phyloP scores from a whole-genome alignment of 768 basidiomycete species.

The Rossbeevera mucosa region DNA sequence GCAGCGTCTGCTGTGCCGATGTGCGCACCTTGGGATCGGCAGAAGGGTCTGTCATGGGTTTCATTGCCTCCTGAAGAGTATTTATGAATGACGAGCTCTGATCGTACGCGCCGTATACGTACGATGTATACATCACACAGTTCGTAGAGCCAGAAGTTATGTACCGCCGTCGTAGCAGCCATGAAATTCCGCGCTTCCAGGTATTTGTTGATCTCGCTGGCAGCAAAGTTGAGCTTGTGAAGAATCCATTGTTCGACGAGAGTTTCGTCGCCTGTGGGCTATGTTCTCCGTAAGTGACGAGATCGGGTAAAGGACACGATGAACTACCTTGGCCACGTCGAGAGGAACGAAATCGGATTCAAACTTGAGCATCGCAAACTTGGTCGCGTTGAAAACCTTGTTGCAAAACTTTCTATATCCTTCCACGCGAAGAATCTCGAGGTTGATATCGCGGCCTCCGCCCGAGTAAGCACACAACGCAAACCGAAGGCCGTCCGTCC shows the following conservation, averaged over 20 bases:
- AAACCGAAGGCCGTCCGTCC: slow-evolving; percentile 93
- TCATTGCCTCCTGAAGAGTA: slow-evolving; percentile 89
- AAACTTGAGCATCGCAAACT: slow-evolving; percentile 98
- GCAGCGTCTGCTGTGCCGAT: slow-evolving; percentile 94
- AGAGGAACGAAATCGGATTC: slow-evolving; percentile 79
- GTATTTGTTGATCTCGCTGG: slow-evolving; percentile 67
- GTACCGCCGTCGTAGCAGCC: slow-evolving; percentile 74
- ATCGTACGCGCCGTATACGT: slow-evolving; percentile 28
- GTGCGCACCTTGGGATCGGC: slow-evolving; percentile 55
- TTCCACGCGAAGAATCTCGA: slow-evolving; percentile 93
- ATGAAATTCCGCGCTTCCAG: slow-evolving; percentile 88
- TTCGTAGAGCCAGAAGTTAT: slow-evolving; percentile 98
- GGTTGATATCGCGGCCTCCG: slow-evolving; percentile 96
- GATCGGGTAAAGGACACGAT: not conserved
- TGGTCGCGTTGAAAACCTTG: slow-evolving; percentile 98
- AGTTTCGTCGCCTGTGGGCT: slow-evolving; percentile 88
- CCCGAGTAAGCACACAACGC: slow-evolving; percentile 92
- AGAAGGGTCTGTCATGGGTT: slow-evolving; percentile 88
- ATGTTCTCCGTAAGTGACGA: not conserved
- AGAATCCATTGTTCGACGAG: slow-evolving; percentile 94
- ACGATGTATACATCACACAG: slow-evolving; percentile 99
- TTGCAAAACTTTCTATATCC: slow-evolving; percentile 99
- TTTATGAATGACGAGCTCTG: slow-evolving; percentile 1
- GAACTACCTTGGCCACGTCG: slow-evolving; percentile 57
- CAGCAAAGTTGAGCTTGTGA: slow-evolving; percentile 85